Percentiles rank a stretch among this genome's conserved stretches.
Conservation (phyloP, 2,329 filamentous ascomycete species). For the Aureobasidium sp. region DNA sequence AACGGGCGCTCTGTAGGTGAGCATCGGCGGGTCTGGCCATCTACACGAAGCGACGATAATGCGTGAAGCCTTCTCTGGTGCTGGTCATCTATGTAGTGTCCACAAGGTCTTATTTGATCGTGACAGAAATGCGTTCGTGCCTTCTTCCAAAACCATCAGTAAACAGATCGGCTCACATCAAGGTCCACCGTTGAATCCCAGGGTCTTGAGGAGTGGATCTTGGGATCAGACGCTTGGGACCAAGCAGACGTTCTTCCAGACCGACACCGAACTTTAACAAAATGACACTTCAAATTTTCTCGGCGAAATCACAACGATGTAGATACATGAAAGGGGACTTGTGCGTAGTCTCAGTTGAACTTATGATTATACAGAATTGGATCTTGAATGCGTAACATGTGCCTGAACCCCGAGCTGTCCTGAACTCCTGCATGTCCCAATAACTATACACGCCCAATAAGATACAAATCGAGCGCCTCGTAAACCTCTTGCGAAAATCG, state of each 20-base stretch:
- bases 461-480: not conserved
- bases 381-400: not conserved
- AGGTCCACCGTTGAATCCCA: not conserved
- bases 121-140: not conserved
- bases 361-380: not conserved
- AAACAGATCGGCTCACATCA: not conserved
- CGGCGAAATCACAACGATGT: not conserved
- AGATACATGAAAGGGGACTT: not conserved
- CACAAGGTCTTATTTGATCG: not conserved
- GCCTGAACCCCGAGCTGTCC: not conserved
- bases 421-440: conserved; percentile 4
- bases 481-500: not conserved
- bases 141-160: not conserved
- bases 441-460: conserved; percentile 4
- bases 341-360: not conserved
- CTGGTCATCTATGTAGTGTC: not conserved
- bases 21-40: not conserved
- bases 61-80: not conserved
- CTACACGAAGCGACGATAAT: not conserved
- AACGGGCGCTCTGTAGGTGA: not conserved
- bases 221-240: not conserved
- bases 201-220: conserved; percentile 1
- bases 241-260: not conserved
- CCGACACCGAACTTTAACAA: not conserved
- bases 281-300: not conserved